These are phyloP conservation scores for Acanthamoeba triangularis DNA, from an alignment of 208 protist species.

Conservation along the genomic window DNA sequence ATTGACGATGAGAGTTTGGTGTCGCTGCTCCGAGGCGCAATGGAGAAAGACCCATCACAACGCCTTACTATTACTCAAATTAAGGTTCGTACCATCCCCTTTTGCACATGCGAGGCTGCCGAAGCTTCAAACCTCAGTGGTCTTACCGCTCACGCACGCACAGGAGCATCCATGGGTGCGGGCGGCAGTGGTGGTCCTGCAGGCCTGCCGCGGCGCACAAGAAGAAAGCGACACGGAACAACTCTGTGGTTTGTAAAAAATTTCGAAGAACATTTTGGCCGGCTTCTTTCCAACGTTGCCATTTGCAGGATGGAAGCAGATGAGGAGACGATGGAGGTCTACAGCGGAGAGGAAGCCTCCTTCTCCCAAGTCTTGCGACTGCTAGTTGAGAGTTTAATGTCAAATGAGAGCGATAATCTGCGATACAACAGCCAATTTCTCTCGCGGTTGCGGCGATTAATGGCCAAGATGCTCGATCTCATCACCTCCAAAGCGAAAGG, in stretches of 20 bases:
- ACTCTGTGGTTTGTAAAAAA: too few species aligned
- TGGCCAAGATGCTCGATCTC: slow-evolving; percentile 44
- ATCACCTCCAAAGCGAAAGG: slow-evolving; percentile 56
- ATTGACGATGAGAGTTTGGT: not conserved
- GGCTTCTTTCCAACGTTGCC: too few species aligned
- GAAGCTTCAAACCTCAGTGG: not conserved
- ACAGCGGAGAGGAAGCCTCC: slow-evolving; percentile 14
- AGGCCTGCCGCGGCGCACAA: too few species aligned
- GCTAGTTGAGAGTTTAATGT: slow-evolving; percentile 3
- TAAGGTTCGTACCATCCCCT: not conserved
- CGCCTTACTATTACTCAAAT: slow-evolving; percentile 27
- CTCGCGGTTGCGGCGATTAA: not conserved
- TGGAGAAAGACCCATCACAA: slow-evolving; percentile 37
- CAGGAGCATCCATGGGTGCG: not conserved
- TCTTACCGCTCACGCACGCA: too few species aligned
- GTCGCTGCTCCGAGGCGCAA: not conserved
- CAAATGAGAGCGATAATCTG: slow-evolving; percentile 4
- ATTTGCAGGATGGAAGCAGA: not conserved
- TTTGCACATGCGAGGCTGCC: not conserved
- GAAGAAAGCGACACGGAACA: too few species aligned
- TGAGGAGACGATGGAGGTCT: not conserved
- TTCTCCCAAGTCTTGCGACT: slow-evolving; percentile 44
- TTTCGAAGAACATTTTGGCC: too few species aligned
- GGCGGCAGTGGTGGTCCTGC: too few species aligned
- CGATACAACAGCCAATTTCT: slow-evolving; percentile 20